Evolutionary conservation across 257 asterid genomes (phyloP), one percentile per base, ranked within the genome.

Genomic region (Plantago ovata): DNA sequence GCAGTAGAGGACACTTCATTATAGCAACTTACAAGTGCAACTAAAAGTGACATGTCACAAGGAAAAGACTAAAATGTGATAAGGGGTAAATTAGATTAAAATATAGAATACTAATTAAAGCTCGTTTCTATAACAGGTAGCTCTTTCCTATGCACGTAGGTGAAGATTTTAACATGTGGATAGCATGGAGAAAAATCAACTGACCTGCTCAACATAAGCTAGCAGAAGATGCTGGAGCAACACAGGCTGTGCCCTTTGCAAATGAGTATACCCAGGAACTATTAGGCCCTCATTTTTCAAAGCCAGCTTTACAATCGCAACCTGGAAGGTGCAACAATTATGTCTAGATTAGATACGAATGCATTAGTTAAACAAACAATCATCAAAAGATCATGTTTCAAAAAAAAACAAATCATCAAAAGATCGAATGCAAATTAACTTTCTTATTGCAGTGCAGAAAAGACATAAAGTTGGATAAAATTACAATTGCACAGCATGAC

Each of bases 171-270:
- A 24, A 44, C 23, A 49, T 24, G 19, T 15, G 47, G 10, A 45
- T 51, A 48, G n/a, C 36, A 63, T 39, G 53, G 41, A 5, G 16
- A 8, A 19, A n/a, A 56, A 62, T 11, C 39, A 68, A 60, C 68
- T 38, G 20, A 91, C 98, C 96, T 86, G 94, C 74, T 93, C 98
- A 38, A 89, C 83, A 58, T 89, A 93, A 21, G 95, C 94, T 69
- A 93, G 73, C 75, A 93, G 91, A 79, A 82, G 97, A 81, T 93
- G 98, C 23, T 86, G 97, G 72, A 93, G 73, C 63, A 93, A 87
- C 77, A 93, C 86, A 61, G 98, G 98, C 40, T 93, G 98, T 43
- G 98, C 98, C 72, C 98, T 81, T 72, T 89, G 98, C 81, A 93
- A 56, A 81, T 89, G 98, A 58, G 98, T 93, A 68, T 89, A 93